Evolutionary conservation across 495 filamentous ascomycete genomes (phyloP).

Genomic region (Chaetomium cochliodes): DNA sequence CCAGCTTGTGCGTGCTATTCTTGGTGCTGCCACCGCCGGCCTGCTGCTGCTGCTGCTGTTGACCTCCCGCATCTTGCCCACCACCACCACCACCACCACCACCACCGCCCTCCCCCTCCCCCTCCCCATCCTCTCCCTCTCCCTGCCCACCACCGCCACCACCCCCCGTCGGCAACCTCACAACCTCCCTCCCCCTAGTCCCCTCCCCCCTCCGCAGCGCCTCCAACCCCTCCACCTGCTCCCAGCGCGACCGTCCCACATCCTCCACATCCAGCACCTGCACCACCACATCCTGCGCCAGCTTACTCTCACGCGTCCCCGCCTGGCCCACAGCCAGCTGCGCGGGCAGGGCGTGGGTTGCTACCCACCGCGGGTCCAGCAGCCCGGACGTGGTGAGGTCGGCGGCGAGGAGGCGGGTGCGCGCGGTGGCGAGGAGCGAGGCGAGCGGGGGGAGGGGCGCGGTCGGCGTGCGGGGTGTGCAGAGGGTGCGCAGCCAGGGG

Average conservation of each 20-base stretch:
- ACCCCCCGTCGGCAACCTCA: slow-evolving; percentile 57
- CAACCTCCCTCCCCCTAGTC: slow-evolving; percentile 76
- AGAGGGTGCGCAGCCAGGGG: slow-evolving; percentile 40
- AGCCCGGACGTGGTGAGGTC: slow-evolving; percentile 67
- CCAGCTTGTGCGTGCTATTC: slow-evolving; percentile 71
- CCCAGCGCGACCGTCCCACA: slow-evolving; percentile 71
- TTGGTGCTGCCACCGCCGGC: slow-evolving; percentile 13
- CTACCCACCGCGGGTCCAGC: slow-evolving; percentile 38
- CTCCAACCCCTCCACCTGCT: slow-evolving; percentile 83
- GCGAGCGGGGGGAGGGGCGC: slow-evolving; percentile 60
- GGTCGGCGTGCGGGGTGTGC: slow-evolving; percentile 25
- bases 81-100: neutral
- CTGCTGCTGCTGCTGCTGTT: slow-evolving; percentile 43
- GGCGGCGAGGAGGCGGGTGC: slow-evolving; percentile 73
- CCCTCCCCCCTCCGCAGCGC: slow-evolving; percentile 78
- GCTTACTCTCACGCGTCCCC: slow-evolving; percentile 48
- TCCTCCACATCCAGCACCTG: slow-evolving; percentile 87
- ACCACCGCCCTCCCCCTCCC: slow-evolving; percentile 1
- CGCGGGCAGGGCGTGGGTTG: slow-evolving; percentile 57
- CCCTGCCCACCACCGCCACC: slow-evolving; percentile 32
- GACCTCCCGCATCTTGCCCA: neutral
- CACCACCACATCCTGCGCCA: slow-evolving; percentile 63
- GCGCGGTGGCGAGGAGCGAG: slow-evolving; percentile 73
- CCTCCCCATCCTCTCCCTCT: slow-evolving; percentile 25
- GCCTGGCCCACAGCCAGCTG: slow-evolving; percentile 49